phyloP scores from a whole-genome alignment of 352 stramenopile species.

The Phytophthora brassicae region DNA sequence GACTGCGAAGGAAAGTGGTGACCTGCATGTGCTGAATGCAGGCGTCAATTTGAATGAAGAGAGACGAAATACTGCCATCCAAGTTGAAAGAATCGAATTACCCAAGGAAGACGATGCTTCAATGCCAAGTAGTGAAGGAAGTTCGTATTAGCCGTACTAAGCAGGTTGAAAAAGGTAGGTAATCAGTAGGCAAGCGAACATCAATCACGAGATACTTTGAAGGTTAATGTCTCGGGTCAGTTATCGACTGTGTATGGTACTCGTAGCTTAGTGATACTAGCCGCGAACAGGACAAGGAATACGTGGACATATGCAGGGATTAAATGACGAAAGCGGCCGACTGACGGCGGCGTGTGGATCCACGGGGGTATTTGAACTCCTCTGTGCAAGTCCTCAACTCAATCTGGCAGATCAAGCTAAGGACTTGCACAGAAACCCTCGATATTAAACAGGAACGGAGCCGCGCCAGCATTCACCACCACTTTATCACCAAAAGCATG shows the following conservation, averaged over 20 bases:
- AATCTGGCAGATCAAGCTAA: constrained; percentile 36
- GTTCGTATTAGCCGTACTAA: background rate
- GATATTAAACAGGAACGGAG: constrained; percentile 80
- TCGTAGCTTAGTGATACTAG: constrained; percentile 2
- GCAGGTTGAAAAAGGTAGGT: background rate
- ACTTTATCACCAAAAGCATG: constrained; percentile 74
- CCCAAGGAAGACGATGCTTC: background rate
- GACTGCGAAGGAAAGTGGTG: background rate
- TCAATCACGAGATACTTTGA: constrained; percentile 26
- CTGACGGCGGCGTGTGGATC: constrained; percentile 26
- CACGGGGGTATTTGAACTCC: constrained; percentile 28
- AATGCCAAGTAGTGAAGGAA: background rate
- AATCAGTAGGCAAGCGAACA: constrained; percentile 7
- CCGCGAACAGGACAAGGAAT: constrained; percentile 22
- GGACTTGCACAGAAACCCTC: constrained; percentile 89
- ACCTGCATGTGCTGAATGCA: background rate
- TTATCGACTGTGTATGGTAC: constrained; percentile 22
- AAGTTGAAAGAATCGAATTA: background rate
- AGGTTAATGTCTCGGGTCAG: constrained; percentile 33
- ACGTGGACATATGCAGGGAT: constrained; percentile 15
- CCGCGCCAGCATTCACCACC: constrained; percentile 69
- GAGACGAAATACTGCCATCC: background rate
- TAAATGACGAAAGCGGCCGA: constrained; percentile 34
- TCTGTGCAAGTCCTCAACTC: constrained; percentile 59
- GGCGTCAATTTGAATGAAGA: constrained; percentile 6